A percentile compares a stretch with the other conserved stretches of the same genome.
Conservation (phyloP, 495 filamentous ascomycete species). For the Diplogelasinospora grovesii region DNA sequence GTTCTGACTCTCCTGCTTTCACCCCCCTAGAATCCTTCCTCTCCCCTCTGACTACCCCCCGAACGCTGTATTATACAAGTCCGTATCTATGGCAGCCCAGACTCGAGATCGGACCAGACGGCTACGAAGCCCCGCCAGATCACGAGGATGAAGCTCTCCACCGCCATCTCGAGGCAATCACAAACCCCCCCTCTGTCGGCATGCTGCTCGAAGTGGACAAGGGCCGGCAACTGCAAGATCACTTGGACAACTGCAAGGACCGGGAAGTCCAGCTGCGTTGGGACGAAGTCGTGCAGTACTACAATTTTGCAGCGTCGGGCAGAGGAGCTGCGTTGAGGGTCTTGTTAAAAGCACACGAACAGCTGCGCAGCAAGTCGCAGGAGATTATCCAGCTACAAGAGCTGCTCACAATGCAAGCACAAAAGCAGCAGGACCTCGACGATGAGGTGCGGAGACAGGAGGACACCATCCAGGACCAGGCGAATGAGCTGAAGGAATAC, state of each 20-base stretch:
- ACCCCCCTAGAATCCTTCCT: too few relatives aligned
- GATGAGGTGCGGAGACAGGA: background rate
- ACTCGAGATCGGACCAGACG: too few relatives aligned
- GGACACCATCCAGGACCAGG: conserved; percentile 5
- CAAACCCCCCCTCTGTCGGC: background rate
- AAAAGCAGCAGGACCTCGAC: background rate
- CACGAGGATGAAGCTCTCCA: background rate
- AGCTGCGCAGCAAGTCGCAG: background rate
- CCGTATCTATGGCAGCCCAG: too few relatives aligned
- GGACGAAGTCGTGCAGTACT: background rate
- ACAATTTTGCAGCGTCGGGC: background rate
- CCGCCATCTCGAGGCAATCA: background rate
- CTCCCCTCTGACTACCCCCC: too few relatives aligned
- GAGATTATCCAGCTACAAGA: background rate
- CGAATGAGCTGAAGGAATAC: conserved; percentile 1
- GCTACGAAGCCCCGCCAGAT: background rate
- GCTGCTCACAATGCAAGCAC: too few relatives aligned
- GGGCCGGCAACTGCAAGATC: background rate
- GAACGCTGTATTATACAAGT: too few relatives aligned
- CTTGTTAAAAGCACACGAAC: background rate
- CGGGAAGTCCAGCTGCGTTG: background rate
- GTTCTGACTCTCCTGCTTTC: too few relatives aligned
- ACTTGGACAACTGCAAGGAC: background rate
- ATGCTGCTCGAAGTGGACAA: background rate
- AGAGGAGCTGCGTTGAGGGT: background rate